Evolutionary conservation across 768 basidiomycete genomes (phyloP), one percentile per base, ranked within the genome.

Genomic region (Gymnopilus junonius): DNA sequence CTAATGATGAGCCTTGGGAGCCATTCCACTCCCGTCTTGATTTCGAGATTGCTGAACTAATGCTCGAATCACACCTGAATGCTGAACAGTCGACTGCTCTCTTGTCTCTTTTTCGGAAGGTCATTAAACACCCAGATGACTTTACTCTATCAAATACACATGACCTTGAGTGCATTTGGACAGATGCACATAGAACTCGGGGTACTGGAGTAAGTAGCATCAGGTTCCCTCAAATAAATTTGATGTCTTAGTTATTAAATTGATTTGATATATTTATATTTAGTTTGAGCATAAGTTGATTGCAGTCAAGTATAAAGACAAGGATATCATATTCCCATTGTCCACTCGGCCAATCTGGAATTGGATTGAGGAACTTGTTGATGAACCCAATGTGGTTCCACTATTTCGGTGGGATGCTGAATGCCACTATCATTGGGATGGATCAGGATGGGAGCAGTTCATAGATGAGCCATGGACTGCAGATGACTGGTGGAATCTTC

Each of bases 401-500:
- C 48, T 74, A 23, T 74, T 76, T 55, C 62, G 61, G 7, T 67
- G 67, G 67, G 31, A 62, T 37, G 64, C 67, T 3, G 46, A 62
- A 3, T 60, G 61, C 0, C 55, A 72, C 11, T 73, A 74, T 57
- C 62, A 65, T 23, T 76, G 66, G 55, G 66, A 76, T 64, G 73
- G 70, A 0, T 40, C 56, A 10, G 59, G 8, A 2, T 80, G 73
- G 55, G 65, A 73, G 8, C 64, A 71, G 0, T 74, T 81, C 51
- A 62, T 73, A 39, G 63, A 76, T 51, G 77, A 83, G 54, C 80
- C 79, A 2, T 77, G 74, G 73, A 79, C 78, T 7, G 80, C 71
- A 4, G 62, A 78, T 55, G 29, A 35, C 1, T 79, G 73, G 66
- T 81, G 78, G 77, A 62, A 78, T 8, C 64, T 76, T 14, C 77